phyloP scores from a whole-genome alignment of 2,329 filamentous ascomycete species.

The Endoconidiophora polonica region DNA sequence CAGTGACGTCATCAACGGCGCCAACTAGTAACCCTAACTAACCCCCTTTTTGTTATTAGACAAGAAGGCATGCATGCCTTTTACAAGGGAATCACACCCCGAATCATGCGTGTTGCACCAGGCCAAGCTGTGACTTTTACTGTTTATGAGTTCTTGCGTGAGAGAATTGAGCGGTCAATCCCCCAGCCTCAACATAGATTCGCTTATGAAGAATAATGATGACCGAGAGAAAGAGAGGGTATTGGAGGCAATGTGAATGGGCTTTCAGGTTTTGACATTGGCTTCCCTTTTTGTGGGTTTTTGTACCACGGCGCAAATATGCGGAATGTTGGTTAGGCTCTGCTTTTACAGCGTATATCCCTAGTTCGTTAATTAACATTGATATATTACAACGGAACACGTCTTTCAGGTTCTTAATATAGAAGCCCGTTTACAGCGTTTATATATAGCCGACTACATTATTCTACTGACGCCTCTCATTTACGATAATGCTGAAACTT shows the following conservation, averaged over 20 bases:
- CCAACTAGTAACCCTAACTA: slow-evolving; percentile 3
- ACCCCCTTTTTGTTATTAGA: slow-evolving; percentile 26
- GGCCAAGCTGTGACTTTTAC: slow-evolving; percentile 70
- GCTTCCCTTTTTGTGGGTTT: not conserved
- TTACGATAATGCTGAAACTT: too few species aligned
- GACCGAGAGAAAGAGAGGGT: not conserved
- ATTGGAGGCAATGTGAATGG: not conserved
- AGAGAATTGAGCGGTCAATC: slow-evolving; percentile 43
- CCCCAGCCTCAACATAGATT: slow-evolving; percentile 4
- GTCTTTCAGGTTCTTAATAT: not conserved
- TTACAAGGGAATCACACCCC: slow-evolving; percentile 96
- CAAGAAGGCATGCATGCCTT: slow-evolving; percentile 90
- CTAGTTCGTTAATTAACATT: too few species aligned
- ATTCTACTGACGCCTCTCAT: not conserved
- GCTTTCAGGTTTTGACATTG: not conserved
- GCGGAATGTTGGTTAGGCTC: too few species aligned
- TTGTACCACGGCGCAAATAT: not conserved
- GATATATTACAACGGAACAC: too few species aligned
- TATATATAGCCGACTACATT: not conserved
- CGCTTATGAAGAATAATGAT: slow-evolving; percentile 7
- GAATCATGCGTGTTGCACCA: slow-evolving; percentile 92
- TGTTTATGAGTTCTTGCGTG: slow-evolving; percentile 64
- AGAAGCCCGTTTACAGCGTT: not conserved
- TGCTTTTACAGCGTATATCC: too few species aligned
- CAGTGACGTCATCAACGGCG: slow-evolving; percentile 9